Evolutionary conservation across 371 early-diverging fungal genomes (phyloP), one percentile per base, ranked within the genome.

Genomic region (Basidiobolus heterosporus): DNA sequence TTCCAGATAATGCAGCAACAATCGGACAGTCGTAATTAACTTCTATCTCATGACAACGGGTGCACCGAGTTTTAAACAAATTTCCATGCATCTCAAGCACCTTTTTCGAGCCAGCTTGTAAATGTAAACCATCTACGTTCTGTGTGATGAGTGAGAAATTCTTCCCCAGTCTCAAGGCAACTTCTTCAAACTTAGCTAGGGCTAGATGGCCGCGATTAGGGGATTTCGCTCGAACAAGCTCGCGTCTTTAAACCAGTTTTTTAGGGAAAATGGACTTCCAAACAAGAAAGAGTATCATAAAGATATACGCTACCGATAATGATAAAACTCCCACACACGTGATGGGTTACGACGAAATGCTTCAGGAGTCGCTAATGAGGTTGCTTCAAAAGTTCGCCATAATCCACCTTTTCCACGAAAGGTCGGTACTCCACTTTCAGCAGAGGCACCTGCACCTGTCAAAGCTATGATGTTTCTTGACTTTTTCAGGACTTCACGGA

Each of bases 1-100:
- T 46, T 24, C 51, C 51, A 40, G 23, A 36, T 15, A 51, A 51
- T 13, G 41, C 45, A 6, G 40, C 13, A 2, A 21, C 46, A 19
- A 51, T 51, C 9, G 51, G 51, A 17, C 40, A 45, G 42, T 51
- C n/a, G 13, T 20, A 20, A 45, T 51, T 51, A 11, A 24, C 30
- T 6, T 35, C 2, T 21, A 45, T 40, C 38, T 46, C 41, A 8
- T 30, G 30, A 30, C 94, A 93, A 5, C 53, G 55, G 46, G 80
- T 56, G 53, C 94, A 93, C 24, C 68, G 64, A 19, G 91, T 88
- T 19, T 60, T 46, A 41, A 70, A 64, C 37, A 93, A 62, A 5
- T 82, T 72, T 3, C 94, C 94, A 50, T 93, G 94, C 5, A 93
- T 59, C 55, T 93, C 92, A n/a, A 81, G 44, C 2, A 82, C 64